Percentiles rank a stretch among this genome's conserved stretches.
phyloP scores from a whole-genome alignment of 108 stramenopile species.

The Cyclotella atomus region DNA sequence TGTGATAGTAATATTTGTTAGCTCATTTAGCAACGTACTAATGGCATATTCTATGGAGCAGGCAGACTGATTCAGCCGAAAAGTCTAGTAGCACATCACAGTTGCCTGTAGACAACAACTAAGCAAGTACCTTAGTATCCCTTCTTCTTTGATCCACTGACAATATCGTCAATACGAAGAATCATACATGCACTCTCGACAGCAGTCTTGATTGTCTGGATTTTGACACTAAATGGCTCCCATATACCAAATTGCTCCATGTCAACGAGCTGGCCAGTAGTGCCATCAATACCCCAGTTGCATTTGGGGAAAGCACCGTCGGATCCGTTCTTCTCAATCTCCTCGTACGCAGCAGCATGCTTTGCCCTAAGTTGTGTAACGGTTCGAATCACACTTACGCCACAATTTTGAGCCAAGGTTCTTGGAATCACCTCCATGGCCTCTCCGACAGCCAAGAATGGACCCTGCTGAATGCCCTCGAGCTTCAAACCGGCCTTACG shows the following conservation, averaged over 20 bases:
- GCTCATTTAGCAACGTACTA: too few relatives aligned
- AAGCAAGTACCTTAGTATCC: not conserved
- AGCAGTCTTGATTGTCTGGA: constrained; percentile 99
- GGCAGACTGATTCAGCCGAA: too few relatives aligned
- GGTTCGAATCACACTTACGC: constrained; percentile 97
- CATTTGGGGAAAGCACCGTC: constrained; percentile 58
- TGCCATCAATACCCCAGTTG: constrained; percentile 96
- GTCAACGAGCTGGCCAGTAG: constrained; percentile 94
- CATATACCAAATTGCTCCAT: constrained; percentile 97
- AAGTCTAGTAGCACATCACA: too few relatives aligned
- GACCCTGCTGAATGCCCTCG: constrained; percentile 92
- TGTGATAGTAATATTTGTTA: too few relatives aligned
- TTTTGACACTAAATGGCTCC: constrained; percentile 99
- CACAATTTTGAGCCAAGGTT: constrained; percentile 99
- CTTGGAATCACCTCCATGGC: constrained; percentile 99
- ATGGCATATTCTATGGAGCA: too few relatives aligned
- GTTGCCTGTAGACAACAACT: not conserved
- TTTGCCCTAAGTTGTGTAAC: constrained; percentile 96
- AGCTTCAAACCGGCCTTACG: constrained; percentile 75
- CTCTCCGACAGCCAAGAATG: constrained; percentile 95
- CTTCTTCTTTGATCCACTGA: constrained; percentile 94
- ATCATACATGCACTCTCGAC: constrained; percentile 99
- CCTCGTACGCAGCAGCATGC: constrained; percentile 87
- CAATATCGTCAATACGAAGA: constrained; percentile 98
- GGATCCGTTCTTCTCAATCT: constrained; percentile 32